Base-by-base conservation (phyloP, 2,329 filamentous ascomycete species). In the Metarhizium robertsii region DNA sequence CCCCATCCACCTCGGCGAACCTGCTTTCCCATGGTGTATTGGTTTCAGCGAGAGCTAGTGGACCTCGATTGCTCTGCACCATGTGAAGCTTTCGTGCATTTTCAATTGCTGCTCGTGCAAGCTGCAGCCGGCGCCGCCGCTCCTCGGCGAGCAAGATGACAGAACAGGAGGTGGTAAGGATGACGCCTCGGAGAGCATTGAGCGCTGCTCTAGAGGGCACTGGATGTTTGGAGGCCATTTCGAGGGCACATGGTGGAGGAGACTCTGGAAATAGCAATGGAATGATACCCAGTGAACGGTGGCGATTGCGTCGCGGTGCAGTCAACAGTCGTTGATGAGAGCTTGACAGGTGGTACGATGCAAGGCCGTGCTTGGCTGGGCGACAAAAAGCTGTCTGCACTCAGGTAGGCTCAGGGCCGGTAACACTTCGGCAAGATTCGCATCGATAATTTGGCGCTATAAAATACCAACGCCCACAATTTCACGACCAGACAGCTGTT, bases 151-250 rank as follows among this genome's bases (percentile, higher is more conserved):
- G 69, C 30, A 80, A 65, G 52, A 76, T 74, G 55, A 83, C 72
- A 46, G 79, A 81, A 63, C 79, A 83, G 8, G 79, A 80, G 2
- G 79, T 82, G 52, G 79, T 80, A 16, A 83, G 67, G 55, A 80
- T 74, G 57, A 82, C 73, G 59, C 79, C 76, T 58, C 79, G 78
- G 40, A 83, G 75, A 57, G 79, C 75, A 66, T 78, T 75, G 60
- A 83, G 72, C 57, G 76, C 78, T 57, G 77, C 76, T 68, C 78
- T 78, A 42, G 80, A 81, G 50, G 79, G 79, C 55, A 79, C 74
- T 57, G 76, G 76, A 56, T 75, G 69, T 52, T 71, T 70, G 55
- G 73, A 65, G 53, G 73, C 71, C 77, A 80, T 80, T 57, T 61
- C 57, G 65, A 61, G 58, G 54, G 62, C 62, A 62, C 64, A 69